Percentiles rank a stretch among this genome's conserved stretches.
These are phyloP conservation scores for Trypanosoma melophagium DNA, from an alignment of 208 protist genomes.

Conservation along the genomic window DNA sequence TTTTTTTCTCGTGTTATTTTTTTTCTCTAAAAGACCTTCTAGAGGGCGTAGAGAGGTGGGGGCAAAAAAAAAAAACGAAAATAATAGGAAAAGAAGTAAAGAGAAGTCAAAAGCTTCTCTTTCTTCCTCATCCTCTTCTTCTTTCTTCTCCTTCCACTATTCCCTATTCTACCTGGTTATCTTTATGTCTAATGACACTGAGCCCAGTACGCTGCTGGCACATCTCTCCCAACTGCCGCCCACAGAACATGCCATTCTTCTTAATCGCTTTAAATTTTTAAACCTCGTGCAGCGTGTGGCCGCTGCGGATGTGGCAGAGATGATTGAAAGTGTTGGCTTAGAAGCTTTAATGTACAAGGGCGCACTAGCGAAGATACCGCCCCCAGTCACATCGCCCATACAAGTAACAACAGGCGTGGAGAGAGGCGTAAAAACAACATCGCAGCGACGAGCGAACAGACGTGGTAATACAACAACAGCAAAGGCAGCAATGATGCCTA, in stretches of 20 bases:
- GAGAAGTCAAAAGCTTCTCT: no score
- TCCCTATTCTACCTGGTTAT: no score
- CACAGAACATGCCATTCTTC: constrained; percentile 64
- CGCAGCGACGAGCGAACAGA: no score
- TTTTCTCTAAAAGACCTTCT: no score
- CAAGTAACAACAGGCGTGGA: neutral
- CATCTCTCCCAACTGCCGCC: constrained; percentile 18
- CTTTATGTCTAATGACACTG: constrained; percentile 11
- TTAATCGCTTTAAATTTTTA: constrained; percentile 86
- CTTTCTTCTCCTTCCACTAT: neutral
- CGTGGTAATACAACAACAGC: neutral
- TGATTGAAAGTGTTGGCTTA: constrained; percentile 78
- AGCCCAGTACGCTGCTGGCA: constrained; percentile 28
- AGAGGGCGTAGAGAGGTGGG: no score
- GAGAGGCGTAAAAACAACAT: no score
- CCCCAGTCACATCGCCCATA: neutral
- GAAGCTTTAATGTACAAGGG: constrained; percentile 68
- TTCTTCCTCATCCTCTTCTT: constrained; percentile 19
- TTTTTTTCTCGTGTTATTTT: constrained; percentile 8
- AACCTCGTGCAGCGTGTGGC: constrained; percentile 84
- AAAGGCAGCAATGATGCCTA: neutral
- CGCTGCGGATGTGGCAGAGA: constrained; percentile 75
- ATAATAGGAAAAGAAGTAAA: no score
- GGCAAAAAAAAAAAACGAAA: no score
- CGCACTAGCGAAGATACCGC: constrained; percentile 25